A percentile compares a stretch with the other conserved stretches of the same genome.
Evolutionary conservation across 1,139 yeast genomes (phyloP).

Genomic region (Suhomyces yuchorum): DNA sequence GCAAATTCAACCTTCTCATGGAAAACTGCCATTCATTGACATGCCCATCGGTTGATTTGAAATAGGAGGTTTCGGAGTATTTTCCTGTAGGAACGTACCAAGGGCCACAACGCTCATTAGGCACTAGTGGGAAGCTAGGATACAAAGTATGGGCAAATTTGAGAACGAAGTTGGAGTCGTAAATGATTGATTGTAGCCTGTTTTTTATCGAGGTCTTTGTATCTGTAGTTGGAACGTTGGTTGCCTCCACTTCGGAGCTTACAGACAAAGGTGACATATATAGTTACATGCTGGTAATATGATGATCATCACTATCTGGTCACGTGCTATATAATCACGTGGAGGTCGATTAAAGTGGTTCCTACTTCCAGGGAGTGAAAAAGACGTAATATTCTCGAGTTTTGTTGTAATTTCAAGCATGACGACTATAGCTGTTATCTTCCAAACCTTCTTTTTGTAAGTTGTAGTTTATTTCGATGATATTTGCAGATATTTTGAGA

Average conservation of each 20-base stretch:
- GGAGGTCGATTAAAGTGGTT: too few species aligned
- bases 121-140: conserved; percentile 58
- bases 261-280: not conserved
- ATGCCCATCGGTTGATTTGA: conserved; percentile 92
- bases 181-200: conserved; percentile 67
- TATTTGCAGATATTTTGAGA: too few species aligned
- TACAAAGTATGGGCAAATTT: conserved; percentile 15
- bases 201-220: conserved; percentile 48
- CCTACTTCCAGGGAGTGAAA: too few species aligned
- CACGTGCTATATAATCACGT: not conserved
- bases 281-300: not conserved
- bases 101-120: conserved; percentile 85
- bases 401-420: too few species aligned
- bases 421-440: too few species aligned
- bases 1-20: conserved; percentile 70
- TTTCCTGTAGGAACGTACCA: conserved; percentile 68
- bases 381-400: too few species aligned
- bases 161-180: conserved; percentile 50
- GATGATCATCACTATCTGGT: not conserved
- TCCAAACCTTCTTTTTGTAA: too few species aligned
- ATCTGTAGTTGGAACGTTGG: not conserved
- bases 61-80: conserved; percentile 57
- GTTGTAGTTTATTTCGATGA: too few species aligned
- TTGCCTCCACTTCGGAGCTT: not conserved
- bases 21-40: conserved; percentile 79